These are phyloP conservation scores for Irpex rosettiformis DNA, from an alignment of 1,284 basidiomycete genomes.

Conservation along the genomic window DNA sequence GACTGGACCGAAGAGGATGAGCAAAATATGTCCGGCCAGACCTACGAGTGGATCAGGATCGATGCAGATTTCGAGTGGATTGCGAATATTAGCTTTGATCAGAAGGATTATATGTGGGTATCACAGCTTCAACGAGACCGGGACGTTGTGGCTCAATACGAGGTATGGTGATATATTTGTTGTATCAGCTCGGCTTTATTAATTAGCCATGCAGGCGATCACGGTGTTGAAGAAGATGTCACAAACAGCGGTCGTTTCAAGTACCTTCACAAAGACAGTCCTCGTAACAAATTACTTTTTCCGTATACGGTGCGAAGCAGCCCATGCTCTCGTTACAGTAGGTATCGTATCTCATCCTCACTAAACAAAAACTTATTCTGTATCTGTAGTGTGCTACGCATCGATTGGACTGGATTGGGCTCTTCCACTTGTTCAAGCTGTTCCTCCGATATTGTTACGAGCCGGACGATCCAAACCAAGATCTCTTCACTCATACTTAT, in stretches of 20 bases:
- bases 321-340: constrained; percentile 80
- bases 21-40: constrained; percentile 87
- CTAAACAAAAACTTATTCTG: background rate
- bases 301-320: constrained; percentile 96
- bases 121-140: constrained; percentile 94
- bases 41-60: constrained; percentile 99
- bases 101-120: constrained; percentile 99
- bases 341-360: constrained; percentile 29
- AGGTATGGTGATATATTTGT: constrained; percentile 52
- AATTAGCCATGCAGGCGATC: constrained; percentile 60
- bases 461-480: constrained; percentile 72
- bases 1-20: constrained; percentile 99
- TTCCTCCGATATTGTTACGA: constrained; percentile 94
- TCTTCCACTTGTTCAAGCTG: constrained; percentile 95
- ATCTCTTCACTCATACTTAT: constrained; percentile 81
- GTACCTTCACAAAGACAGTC: constrained; percentile 89
- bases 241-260: constrained; percentile 88
- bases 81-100: constrained; percentile 86
- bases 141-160: constrained; percentile 97
- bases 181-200: background rate
- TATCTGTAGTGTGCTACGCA: constrained; percentile 74
- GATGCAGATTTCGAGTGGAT: constrained; percentile 99
- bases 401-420: constrained; percentile 80
- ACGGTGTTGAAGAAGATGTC: constrained; percentile 72
- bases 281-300: constrained; percentile 96